phyloP scores from a whole-genome alignment of 2,329 filamentous ascomycete species.

The Rutstroemia sp. region DNA sequence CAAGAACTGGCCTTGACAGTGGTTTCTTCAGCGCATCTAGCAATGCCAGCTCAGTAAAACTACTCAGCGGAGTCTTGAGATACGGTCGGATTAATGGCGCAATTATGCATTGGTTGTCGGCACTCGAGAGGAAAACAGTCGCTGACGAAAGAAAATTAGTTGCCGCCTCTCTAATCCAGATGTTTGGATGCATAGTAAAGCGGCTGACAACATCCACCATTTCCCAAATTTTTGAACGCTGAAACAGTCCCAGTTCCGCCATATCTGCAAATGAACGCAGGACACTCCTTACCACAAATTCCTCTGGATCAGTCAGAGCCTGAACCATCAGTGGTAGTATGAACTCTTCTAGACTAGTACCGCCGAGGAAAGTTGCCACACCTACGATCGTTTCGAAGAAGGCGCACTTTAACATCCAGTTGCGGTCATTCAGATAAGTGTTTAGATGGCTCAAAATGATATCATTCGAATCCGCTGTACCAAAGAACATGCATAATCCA shows the following conservation, averaged over 20 bases:
- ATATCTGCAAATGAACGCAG: slow-evolving; percentile 83
- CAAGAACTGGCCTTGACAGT: slow-evolving; percentile 70
- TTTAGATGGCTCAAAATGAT: slow-evolving; percentile 95
- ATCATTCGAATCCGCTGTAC: slow-evolving; percentile 84
- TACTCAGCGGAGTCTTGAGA: slow-evolving; percentile 63
- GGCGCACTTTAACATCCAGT: slow-evolving; percentile 94
- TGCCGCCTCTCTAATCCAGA: slow-evolving; percentile 90
- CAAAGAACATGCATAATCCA: slow-evolving; percentile 90
- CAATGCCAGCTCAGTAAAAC: slow-evolving; percentile 64
- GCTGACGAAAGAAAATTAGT: slow-evolving; percentile 75
- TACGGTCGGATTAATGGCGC: slow-evolving; percentile 75
- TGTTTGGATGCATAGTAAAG: slow-evolving; percentile 88
- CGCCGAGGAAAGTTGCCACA: slow-evolving; percentile 84
- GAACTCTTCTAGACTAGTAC: slow-evolving; percentile 85
- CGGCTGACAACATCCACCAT: slow-evolving; percentile 74
- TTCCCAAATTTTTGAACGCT: slow-evolving; percentile 79
- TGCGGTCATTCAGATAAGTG: slow-evolving; percentile 91
- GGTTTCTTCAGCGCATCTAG: slow-evolving; percentile 80
- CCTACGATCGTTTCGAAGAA: slow-evolving; percentile 96
- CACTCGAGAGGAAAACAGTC: slow-evolving; percentile 65
- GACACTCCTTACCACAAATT: slow-evolving; percentile 87
- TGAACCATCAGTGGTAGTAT: slow-evolving; percentile 94
- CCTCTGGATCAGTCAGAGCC: slow-evolving; percentile 85
- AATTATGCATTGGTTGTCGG: slow-evolving; percentile 78
- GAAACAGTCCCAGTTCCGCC: slow-evolving; percentile 80